phyloP scores from a whole-genome alignment of 2,329 filamentous ascomycete genomes.

The Hymenoscyphus infarciens region DNA sequence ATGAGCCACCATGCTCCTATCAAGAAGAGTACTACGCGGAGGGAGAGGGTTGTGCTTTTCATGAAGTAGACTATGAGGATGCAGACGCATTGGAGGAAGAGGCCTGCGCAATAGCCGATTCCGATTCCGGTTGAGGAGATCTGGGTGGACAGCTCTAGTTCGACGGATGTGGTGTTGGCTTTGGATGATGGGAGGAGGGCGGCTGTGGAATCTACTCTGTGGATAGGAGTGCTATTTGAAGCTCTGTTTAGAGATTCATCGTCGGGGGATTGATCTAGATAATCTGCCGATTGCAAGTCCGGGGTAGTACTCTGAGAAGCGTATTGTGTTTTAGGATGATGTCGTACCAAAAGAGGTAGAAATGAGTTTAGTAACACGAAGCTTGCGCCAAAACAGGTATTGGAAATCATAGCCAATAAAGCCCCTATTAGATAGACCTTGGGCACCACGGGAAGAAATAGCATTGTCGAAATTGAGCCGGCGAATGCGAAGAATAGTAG shows the following conservation, averaged over 20 bases:
- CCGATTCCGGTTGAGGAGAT: slow-evolving; percentile 92
- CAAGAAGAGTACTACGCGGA: slow-evolving; percentile 80
- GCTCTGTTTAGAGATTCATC: slow-evolving; percentile 15
- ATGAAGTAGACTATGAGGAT: slow-evolving; percentile 73
- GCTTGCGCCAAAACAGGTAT: slow-evolving; percentile 90
- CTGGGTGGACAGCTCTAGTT: slow-evolving; percentile 78
- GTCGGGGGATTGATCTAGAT: slow-evolving; percentile 19
- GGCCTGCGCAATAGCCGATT: slow-evolving; percentile 84
- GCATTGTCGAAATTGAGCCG: slow-evolving; percentile 80
- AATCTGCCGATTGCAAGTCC: slow-evolving; percentile 24
- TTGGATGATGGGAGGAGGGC: slow-evolving; percentile 41
- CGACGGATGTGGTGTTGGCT: slow-evolving; percentile 50
- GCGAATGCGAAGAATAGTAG: slow-evolving; percentile 80
- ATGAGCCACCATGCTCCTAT: slow-evolving; percentile 90
- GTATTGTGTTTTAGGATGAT: slow-evolving; percentile 55
- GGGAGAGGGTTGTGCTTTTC: slow-evolving; percentile 76
- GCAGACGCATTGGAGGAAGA: slow-evolving; percentile 77
- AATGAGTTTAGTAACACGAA: slow-evolving; percentile 97
- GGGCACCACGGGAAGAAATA: slow-evolving; percentile 76
- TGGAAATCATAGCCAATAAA: slow-evolving; percentile 81
- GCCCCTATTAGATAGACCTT: slow-evolving; percentile 76
- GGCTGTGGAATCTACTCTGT: slow-evolving; percentile 43
- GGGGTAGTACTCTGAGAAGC: slow-evolving; percentile 26
- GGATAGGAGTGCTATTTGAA: slow-evolving; percentile 3
- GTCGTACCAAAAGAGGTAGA: slow-evolving; percentile 81